phyloP scores from a whole-genome alignment of 73 alveolate species.

The Paramecium tetraurelia region DNA sequence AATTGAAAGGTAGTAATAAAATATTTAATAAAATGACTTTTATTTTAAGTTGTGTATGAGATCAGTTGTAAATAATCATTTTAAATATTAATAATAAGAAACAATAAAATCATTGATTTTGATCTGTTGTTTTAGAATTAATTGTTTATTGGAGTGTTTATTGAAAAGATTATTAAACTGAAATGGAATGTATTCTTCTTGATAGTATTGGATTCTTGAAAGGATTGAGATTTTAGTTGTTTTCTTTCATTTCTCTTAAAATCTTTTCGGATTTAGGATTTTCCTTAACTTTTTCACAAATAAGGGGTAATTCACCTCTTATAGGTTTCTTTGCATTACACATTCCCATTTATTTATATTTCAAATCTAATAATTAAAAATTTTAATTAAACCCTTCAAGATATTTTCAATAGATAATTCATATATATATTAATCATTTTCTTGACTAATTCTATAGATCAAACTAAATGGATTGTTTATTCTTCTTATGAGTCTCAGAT shows the following conservation, averaged over 20 bases:
- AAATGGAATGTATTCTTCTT: neutral
- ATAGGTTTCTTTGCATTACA: neutral
- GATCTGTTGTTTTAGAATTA: neutral
- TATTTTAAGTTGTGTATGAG: neutral
- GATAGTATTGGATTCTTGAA: neutral
- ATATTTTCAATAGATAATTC: neutral
- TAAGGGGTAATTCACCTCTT: neutral
- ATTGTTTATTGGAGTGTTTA: neutral
- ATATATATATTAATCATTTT: neutral
- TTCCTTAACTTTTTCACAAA: neutral
- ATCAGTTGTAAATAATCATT: neutral
- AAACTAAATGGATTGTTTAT: neutral
- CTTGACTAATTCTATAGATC: neutral
- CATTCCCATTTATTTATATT: neutral
- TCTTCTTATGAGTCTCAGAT: neutral
- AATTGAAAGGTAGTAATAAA: neutral
- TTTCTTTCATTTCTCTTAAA: neutral
- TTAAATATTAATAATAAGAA: neutral
- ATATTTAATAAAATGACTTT: neutral
- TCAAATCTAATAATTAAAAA: neutral
- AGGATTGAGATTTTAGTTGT: neutral
- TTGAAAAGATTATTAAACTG: neutral
- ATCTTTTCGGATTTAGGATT: neutral
- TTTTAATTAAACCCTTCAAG: neutral
- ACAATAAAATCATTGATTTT: neutral